Conservation (phyloP, 78 protist genomes). For the Dictyostelium capitatum region DNA sequence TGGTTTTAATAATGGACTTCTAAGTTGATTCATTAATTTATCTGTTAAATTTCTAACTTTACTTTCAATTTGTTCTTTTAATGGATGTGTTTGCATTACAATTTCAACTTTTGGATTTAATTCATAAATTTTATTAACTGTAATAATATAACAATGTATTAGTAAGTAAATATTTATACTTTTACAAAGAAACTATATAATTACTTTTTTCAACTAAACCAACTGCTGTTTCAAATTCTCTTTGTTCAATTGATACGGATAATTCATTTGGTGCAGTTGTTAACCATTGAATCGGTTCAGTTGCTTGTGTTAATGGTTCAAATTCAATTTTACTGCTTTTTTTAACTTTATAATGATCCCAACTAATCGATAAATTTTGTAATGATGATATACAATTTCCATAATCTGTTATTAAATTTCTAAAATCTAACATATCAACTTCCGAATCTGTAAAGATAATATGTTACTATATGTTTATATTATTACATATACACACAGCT, state of each 20-base stretch:
- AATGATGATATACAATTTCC: slow-evolving; percentile 55
- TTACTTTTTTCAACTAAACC: slow-evolving; percentile 41
- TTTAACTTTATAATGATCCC: slow-evolving; percentile 73
- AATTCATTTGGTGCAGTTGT: slow-evolving; percentile 75
- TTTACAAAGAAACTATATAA: no score
- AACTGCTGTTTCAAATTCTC: slow-evolving; percentile 77
- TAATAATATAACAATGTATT: not conserved
- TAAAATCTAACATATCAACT: slow-evolving; percentile 80
- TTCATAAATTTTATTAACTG: slow-evolving; percentile 66
- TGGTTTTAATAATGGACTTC: slow-evolving; percentile 62
- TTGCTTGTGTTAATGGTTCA: slow-evolving; percentile 41
- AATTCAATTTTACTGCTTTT: slow-evolving; percentile 39
- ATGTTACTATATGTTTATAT: no score
- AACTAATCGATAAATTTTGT: slow-evolving; percentile 60
- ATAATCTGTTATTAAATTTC: slow-evolving; percentile 69
- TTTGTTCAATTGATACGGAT: slow-evolving; percentile 47
- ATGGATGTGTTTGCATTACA: slow-evolving; percentile 81
- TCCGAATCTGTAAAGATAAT: slow-evolving; percentile 41
- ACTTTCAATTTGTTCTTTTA: slow-evolving; percentile 49
- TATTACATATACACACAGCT: no score
- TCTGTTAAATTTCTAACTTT: slow-evolving; percentile 49
- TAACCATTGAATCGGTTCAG: slow-evolving; percentile 79
- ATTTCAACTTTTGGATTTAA: slow-evolving; percentile 76
- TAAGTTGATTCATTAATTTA: slow-evolving; percentile 44
- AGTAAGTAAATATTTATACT: no score